Percentiles rank a stretch among this genome's conserved stretches.
Conservation (phyloP, 2,329 filamentous ascomycete genomes). For the Alternaria longipes region DNA sequence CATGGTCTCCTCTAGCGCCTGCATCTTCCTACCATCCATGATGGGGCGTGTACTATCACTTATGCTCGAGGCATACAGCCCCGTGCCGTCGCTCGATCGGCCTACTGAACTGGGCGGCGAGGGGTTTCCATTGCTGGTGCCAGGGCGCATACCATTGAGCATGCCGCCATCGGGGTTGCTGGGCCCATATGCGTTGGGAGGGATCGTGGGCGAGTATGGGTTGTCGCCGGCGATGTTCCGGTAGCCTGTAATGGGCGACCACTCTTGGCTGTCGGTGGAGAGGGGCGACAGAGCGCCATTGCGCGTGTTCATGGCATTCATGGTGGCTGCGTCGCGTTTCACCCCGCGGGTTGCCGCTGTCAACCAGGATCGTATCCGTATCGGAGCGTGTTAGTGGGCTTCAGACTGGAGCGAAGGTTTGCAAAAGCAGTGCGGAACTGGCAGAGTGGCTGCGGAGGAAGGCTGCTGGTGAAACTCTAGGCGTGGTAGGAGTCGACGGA, state of each 20-base stretch:
- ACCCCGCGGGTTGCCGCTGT: constrained; percentile 33
- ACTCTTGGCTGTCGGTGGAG: constrained; percentile 53
- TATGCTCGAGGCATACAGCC: constrained; percentile 64
- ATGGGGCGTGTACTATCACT: constrained; percentile 59
- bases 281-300: constrained; percentile 53
- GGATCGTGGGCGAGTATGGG: constrained; percentile 50
- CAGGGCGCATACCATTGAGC: constrained; percentile 64
- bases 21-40: constrained; percentile 66
- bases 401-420: constrained; percentile 11
- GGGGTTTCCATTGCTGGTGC: constrained; percentile 61
- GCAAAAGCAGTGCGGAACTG: constrained; percentile 10
- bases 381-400: constrained; percentile 14
- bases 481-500: constrained; percentile 24
- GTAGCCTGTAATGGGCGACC: constrained; percentile 53
- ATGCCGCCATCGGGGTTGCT: constrained; percentile 52
- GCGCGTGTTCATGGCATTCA: constrained; percentile 47
- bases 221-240: constrained; percentile 49
- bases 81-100: constrained; percentile 82
- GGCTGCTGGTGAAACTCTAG: constrained; percentile 27
- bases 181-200: constrained; percentile 46
- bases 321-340: constrained; percentile 32
- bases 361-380: constrained; percentile 28
- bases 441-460: constrained; percentile 12
- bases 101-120: constrained; percentile 91
- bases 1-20: constrained; percentile 72